Evolutionary conservation across 1,139 yeast species (phyloP), one percentile per base, ranked within the genome.

Genomic region (Kodamaea plutei): DNA sequence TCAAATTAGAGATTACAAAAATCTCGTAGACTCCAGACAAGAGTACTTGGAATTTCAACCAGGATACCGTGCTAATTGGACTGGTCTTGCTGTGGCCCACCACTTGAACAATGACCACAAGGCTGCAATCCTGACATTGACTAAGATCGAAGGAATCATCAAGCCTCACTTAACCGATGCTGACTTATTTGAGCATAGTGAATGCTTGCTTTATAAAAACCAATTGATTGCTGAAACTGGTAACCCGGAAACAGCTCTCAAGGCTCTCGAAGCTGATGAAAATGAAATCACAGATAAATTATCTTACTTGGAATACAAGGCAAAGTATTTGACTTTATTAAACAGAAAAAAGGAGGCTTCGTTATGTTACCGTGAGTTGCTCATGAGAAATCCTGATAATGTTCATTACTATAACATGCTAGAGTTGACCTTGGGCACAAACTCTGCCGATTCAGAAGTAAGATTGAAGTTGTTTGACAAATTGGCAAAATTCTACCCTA

Each of bases 1-100:
- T 20, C 97, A 91, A 47, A 67, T 70, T 38, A 76, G 96, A 39
- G 91, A 85, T 50, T 87, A 66, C 52, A 75, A 73, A 44, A 70
- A 71, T 21, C 69, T 84, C 43, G 69, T 73, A 6, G 71, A 61
- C 11, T 72, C 91, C 3, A 73, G 97, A 48, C 77, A 76, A 39
- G 69, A 70, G 28, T 78, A 79, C 49, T 69, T 93, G 56, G 85
- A 83, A 45, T 73, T 74, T 25, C 84, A 77, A 45, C 82, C 95
- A 8, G 95, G 95, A 0, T 82, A 76, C 52, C 74, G 96, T 43
- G 91, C 93, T 43, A 83, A 87, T 50, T 93, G 97, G 96, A 84
- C 95, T 2, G 82, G 84, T 0, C 67, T 84, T 34, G 96, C 96
- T 0, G 69, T 85, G 23, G 95, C 96, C 0, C 87, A 84, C 49